A percentile compares a stretch with the other conserved stretches of the same genome.
Conservation (phyloP, 306 rosid species). For the Oemleria cerasiformis region DNA sequence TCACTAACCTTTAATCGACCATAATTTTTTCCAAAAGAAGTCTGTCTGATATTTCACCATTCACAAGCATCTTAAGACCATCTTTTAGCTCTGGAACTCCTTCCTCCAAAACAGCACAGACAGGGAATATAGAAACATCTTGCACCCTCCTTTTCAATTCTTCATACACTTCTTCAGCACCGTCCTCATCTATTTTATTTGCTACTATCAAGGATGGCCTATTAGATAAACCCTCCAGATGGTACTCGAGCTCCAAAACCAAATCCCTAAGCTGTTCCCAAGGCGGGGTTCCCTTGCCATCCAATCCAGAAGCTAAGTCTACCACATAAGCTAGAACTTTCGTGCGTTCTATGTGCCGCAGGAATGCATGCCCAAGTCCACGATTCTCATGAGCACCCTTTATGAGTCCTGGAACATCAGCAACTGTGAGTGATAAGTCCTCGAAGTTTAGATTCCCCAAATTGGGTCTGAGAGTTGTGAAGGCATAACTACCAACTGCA, state of each 20-base stretch:
- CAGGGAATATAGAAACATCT: conserved; percentile 70
- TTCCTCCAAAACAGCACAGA: conserved; percentile 84
- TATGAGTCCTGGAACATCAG: conserved; percentile 90
- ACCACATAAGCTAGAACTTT: conserved; percentile 82
- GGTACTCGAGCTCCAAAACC: conserved; percentile 77
- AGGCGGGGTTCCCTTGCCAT: conserved; percentile 77
- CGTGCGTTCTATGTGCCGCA: conserved; percentile 92
- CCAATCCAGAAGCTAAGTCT: conserved; percentile 78
- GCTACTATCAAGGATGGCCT: conserved; percentile 81
- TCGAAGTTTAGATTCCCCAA: conserved; percentile 80
- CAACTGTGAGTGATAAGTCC: conserved; percentile 81
- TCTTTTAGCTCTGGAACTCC: conserved; percentile 72
- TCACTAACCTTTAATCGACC: conserved; percentile 42
- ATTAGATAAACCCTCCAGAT: conserved; percentile 73
- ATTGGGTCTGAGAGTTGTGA: conserved; percentile 91
- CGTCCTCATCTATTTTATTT: conserved; percentile 89
- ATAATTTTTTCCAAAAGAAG: conserved; percentile 54
- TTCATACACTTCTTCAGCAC: conserved; percentile 58
- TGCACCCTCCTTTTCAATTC: conserved; percentile 69
- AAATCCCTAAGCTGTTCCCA: conserved; percentile 86
- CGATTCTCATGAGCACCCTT: conserved; percentile 89
- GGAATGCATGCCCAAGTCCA: conserved; percentile 86
- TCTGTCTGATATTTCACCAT: conserved; percentile 49
- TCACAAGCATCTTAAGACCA: conserved; percentile 77
- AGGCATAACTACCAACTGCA: conserved; percentile 77